Base-by-base conservation (phyloP, 2,329 filamentous ascomycete genomes). In the Nannizziopsis arthrosporioides region DNA sequence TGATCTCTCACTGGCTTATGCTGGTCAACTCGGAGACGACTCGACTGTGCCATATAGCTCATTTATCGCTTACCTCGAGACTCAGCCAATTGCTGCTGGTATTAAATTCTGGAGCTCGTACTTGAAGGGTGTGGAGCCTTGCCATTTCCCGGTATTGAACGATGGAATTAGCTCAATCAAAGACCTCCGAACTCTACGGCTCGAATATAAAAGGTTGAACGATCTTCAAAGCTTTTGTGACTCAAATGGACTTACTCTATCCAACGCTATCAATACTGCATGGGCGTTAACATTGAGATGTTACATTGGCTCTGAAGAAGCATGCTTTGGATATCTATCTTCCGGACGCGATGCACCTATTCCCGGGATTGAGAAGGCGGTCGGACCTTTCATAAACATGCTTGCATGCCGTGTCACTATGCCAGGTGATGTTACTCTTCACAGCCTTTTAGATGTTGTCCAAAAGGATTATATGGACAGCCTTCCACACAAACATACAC, bases 211-310 rank as follows among this genome's bases (percentile, higher is more conserved):
- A 5, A 54, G 56, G 2, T 51, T 68, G 14, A 19, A 44, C 0
- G 57, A 57, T 4, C 57, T 72, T 1, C 66, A 67, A 38, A 47
- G 17, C 0, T 58, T 63, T 8, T 75, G 72, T 51, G 67, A 70
- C 35, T 54, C 59, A 5, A 59, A 66, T 42, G 68, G 68, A 3
- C 60, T 75, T 14, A 76, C 73, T 0, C 48, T 75, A 1, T 68
- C 73, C 2, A 75, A 73, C 49, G 65, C 68, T 0, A 69, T 89
- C 2, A 84, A 94, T 62, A 81, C 84, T 2, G 71, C 81, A 1
- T 94, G 89, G 83, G 67, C 80, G 0, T 71, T 76, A 1, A 78
- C 80, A 0, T 66, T 94, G 1, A 73, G 75, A 14, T 69, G 69
- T 30, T 65, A 75, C 54, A 78, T 78, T 0, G 72, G 86, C 6